Base-by-base conservation (phyloP, 208 protist genomes). In the Herpetomonas samuelpessoai region DNA sequence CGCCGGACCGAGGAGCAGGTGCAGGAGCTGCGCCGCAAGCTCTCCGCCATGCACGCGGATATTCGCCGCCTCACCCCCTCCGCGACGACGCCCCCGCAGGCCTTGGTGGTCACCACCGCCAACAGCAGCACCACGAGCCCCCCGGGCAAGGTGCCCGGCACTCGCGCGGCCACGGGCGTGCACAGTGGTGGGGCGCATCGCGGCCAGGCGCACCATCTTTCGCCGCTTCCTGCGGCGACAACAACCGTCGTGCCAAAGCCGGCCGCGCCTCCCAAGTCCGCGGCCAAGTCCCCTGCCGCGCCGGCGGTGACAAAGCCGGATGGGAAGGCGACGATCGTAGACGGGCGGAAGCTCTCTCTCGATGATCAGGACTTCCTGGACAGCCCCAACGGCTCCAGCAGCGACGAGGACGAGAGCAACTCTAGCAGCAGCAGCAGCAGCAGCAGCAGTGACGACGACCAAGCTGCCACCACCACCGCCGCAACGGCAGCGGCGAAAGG, bases 31-130 rank as follows among this genome's bases (percentile, higher is more conserved):
- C 66, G 79, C 62, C 35, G 48, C 2, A 86, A 88, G 65, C 67
- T 89, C 48, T 68, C 62, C 2, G 26, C 30, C 4, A 79, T 89
- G 64, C 83, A 86, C 50, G 67, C 68, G 12, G 87, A 91, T 28
- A 62, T 90, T 29, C 62, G 72, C 50, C 65, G 57, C 16, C 25
- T 76, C 26, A 27, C 35, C n/a, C 51, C 59, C 50, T 22, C 24
- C 45, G 39, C 25, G 12, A 12, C 52, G 28, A n/a, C n/a, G n/a
- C 14, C 28, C 12, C 22, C 39, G 0, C 22, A 18, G 1, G 24
- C 38, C 22, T 12, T 45, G 48, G 6, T n/a, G 50, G 16, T 9
- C 14, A 57, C 35, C 30, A 65, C 25, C 29, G 35, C 4, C 45
- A 64, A n/a, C 12, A 25, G 7, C 41, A 22, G 21, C n/a, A 3